phyloP scores from a whole-genome alignment of 2,329 filamentous ascomycete species.

The Neonectria ditissima region DNA sequence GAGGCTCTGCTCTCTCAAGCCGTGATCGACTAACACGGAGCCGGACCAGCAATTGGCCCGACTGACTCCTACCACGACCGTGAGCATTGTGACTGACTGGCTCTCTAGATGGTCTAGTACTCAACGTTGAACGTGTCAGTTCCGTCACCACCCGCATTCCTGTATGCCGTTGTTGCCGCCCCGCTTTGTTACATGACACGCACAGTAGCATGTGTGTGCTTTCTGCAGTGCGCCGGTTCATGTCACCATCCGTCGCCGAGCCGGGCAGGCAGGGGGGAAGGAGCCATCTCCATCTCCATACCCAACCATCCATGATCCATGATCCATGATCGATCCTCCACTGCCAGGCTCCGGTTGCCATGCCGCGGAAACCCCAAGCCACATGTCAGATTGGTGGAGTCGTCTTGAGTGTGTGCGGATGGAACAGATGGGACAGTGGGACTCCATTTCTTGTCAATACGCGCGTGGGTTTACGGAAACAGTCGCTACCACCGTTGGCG shows the following conservation, averaged over 20 bases:
- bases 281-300: background rate
- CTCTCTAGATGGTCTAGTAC: background rate
- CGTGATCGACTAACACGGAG: background rate
- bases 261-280: too few species aligned
- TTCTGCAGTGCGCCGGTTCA: conserved; percentile 16
- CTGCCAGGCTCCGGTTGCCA: conserved; percentile 1
- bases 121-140: background rate
- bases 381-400: conserved; percentile 19
- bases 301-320: conserved; percentile 17
- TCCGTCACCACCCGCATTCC: conserved; percentile 2
- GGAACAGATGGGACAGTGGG: too few species aligned
- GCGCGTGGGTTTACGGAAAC: background rate
- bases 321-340: background rate
- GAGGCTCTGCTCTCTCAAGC: background rate
- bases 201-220: background rate
- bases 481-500: background rate
- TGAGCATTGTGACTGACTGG: background rate
- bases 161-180: conserved; percentile 7
- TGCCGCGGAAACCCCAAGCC: conserved; percentile 11
- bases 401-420: background rate
- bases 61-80: background rate
- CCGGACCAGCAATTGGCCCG: background rate
- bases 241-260: conserved; percentile 11
- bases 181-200: conserved; percentile 4
- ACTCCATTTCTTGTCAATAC: too few species aligned